phyloP scores from a whole-genome alignment of 2,329 filamentous ascomycete genomes.

The Diatrype stigma region DNA sequence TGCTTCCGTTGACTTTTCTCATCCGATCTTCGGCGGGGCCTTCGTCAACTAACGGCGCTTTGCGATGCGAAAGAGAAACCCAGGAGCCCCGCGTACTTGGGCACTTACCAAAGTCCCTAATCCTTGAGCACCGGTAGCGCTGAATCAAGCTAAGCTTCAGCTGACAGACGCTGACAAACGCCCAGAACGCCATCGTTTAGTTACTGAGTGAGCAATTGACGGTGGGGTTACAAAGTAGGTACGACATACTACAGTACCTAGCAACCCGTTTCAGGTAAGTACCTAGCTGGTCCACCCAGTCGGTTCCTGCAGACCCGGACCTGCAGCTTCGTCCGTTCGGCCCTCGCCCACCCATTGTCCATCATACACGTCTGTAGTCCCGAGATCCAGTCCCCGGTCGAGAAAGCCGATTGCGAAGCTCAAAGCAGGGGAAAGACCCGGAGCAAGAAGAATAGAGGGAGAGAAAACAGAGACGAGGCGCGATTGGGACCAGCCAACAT shows the following conservation, averaged over 20 bases:
- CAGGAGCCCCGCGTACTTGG: too few relatives aligned
- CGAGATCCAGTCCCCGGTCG: neutral
- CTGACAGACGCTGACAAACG: neutral
- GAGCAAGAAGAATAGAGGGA: neutral
- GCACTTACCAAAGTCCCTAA: too few relatives aligned
- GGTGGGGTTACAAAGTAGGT: too few relatives aligned
- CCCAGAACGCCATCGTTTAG: neutral
- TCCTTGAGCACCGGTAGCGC: neutral
- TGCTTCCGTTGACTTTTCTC: neutral
- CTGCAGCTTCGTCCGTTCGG: too few relatives aligned
- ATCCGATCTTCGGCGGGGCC: neutral
- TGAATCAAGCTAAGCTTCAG: neutral
- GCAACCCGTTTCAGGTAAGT: too few relatives aligned
- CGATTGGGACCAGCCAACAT: conserved; percentile 4
- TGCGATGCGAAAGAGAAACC: too few relatives aligned
- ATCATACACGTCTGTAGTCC: neutral
- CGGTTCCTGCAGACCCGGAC: neutral
- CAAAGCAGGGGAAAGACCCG: too few relatives aligned
- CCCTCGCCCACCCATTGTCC: too few relatives aligned
- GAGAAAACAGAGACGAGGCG: neutral
- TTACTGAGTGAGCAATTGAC: neutral
- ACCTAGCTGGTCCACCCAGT: too few relatives aligned
- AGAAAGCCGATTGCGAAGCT: neutral
- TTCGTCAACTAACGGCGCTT: too few relatives aligned
- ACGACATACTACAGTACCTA: too few relatives aligned